These are phyloP conservation scores for Heterobasidion annosum DNA, from an alignment of 1,284 basidiomycete genomes.

Conservation along the genomic window DNA sequence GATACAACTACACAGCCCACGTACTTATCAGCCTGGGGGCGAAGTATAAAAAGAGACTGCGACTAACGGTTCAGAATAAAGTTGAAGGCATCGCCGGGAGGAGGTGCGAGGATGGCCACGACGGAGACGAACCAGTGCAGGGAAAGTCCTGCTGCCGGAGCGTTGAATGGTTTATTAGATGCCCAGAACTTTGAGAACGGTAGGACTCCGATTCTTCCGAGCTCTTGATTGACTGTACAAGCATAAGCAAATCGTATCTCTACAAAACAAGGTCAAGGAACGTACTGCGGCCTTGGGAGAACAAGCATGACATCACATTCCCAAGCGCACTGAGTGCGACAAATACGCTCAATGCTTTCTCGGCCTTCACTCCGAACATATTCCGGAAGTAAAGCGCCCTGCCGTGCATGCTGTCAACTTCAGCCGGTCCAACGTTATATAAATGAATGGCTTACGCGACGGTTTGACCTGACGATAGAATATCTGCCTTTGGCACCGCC, in stretches of 20 bases:
- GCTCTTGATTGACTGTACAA: constrained; percentile 53
- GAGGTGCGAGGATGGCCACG: constrained; percentile 37
- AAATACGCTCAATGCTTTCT: constrained; percentile 51
- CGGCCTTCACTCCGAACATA: constrained; percentile 49
- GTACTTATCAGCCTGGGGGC: not conserved
- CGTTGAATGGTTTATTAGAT: constrained; percentile 53
- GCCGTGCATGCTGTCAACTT: not conserved
- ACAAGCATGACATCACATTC: constrained; percentile 51
- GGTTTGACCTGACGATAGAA: constrained; percentile 47
- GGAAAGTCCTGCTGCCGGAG: constrained; percentile 50
- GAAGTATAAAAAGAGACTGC: not conserved
- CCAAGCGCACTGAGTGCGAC: constrained; percentile 57
- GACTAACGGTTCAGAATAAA: constrained; percentile 46
- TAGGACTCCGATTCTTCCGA: constrained; percentile 57
- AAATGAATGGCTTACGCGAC: constrained; percentile 38
- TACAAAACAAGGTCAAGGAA: not conserved
- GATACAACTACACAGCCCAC: constrained; percentile 31
- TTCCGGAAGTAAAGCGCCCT: constrained; percentile 64
- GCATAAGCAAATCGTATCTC: too few relatives aligned
- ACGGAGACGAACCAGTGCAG: constrained; percentile 46
- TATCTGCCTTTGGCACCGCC: constrained; percentile 57
- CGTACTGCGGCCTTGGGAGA: constrained; percentile 43
- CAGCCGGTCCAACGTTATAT: not conserved
- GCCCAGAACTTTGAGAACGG: constrained; percentile 55
- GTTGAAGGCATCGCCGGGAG: constrained; percentile 59